Conservation (phyloP, 2,329 filamentous ascomycete species). For the Penicillium sp. region DNA sequence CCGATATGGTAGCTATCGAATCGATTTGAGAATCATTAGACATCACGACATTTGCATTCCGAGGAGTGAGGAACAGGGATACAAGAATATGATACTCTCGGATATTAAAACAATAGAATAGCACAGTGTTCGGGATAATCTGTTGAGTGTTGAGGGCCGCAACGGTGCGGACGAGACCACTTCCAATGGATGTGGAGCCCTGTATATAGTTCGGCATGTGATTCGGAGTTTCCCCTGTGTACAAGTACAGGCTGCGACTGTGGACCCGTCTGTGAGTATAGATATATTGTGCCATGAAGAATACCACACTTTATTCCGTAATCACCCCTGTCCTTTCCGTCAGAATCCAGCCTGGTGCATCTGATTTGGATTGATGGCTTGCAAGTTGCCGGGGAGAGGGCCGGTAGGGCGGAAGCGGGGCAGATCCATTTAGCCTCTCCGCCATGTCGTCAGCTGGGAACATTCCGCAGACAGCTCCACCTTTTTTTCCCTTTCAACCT, state of each 20-base stretch:
- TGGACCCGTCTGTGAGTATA: background rate
- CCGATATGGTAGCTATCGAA: conserved; percentile 33
- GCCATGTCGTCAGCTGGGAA: conserved; percentile 33
- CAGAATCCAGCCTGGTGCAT: background rate
- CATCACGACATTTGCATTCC: conserved; percentile 2
- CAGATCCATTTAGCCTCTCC: conserved; percentile 32
- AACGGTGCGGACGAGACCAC: background rate
- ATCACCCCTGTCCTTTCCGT: background rate
- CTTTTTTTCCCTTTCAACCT: conserved; percentile 17
- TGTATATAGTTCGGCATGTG: conserved; percentile 21
- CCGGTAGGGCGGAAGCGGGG: conserved; percentile 29
- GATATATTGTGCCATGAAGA: background rate
- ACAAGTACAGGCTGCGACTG: background rate
- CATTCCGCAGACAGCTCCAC: conserved; percentile 21
- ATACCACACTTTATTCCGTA: background rate
- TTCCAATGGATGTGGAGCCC: background rate
- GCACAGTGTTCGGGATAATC: conserved; percentile 3
- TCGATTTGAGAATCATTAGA: conserved; percentile 14
- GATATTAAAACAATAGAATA: conserved; percentile 4
- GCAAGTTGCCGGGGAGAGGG: too few species aligned
- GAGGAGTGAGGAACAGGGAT: background rate
- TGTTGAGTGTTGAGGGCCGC: conserved; percentile 4
- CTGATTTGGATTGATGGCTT: background rate
- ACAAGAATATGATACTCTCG: conserved; percentile 11
- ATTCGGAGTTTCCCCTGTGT: conserved; percentile 6